Evolutionary conservation across 768 basidiomycete species (phyloP), one percentile per base, ranked within the genome.

Genomic region (Leccinum aurantiacum): DNA sequence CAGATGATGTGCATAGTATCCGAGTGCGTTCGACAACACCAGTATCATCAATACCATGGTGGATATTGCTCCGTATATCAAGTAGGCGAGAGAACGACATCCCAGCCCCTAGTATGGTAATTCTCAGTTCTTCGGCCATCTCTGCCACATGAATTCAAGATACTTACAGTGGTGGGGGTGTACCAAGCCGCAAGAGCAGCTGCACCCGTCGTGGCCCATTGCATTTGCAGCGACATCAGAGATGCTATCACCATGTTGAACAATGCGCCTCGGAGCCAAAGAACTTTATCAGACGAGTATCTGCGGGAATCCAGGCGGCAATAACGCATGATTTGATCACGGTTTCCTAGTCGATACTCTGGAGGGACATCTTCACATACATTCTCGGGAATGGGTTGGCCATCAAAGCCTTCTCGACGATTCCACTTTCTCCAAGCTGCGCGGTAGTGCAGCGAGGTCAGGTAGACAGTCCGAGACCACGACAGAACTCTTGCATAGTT

Each of bases 41-140:
- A 76, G 65, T 0, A 74, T 14, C 4, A 67, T 19, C 73, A 74
- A 76, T 14, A 72, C 63, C 0, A 61, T 0, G 1, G 72, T 77
- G 1, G 76, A 72, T 3, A 68, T 4, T 6, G 38, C 10, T 3
- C 65, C 76, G 19, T 76, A 77, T 17, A 70, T 51, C 41, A 75
- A 25, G 53, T 75, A 77, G 0, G 69, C 66, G 0, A 64, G 59
- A 3, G 75, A 77, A 58, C 76, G 74, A 48, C 76, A 77, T 10
- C 76, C 76, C 4, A 77, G 35, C 19, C 71, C 69, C 70, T 67
- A 22, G 33, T 9, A 31, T 10, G 10, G 48, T 3, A 15, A 47
- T 8, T 3, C 17, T 41, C 15, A 54, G 22, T 51, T 19, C 53
- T 3, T 14, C 4, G 3, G n/a, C 46, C 31, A 27, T 41, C 22